Evolutionary conservation across 2,329 filamentous ascomycete genomes (phyloP).

Genomic region (Hortaea sp.): DNA sequence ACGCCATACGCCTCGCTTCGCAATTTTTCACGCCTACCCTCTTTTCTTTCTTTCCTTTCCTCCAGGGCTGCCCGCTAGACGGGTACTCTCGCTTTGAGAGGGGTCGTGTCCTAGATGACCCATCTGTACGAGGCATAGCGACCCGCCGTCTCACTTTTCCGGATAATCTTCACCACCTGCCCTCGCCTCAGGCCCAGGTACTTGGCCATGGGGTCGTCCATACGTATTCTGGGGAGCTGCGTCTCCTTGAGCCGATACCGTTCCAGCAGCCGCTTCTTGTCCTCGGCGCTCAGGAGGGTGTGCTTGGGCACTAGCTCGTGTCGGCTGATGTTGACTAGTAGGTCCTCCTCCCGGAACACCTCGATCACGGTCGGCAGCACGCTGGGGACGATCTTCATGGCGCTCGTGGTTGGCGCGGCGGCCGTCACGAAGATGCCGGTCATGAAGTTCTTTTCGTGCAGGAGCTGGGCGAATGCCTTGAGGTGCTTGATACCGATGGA

Average conservation of each 20-base stretch:
- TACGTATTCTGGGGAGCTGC: slow-evolving; percentile 83
- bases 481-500: slow-evolving; percentile 86
- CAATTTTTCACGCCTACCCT: too few relatives aligned
- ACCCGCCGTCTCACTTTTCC: slow-evolving; percentile 88
- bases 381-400: slow-evolving; percentile 73
- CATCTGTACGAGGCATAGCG: slow-evolving; percentile 91
- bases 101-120: slow-evolving; percentile 31
- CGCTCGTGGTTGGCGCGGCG: slow-evolving; percentile 72
- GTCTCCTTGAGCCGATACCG: slow-evolving; percentile 95
- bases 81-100: too few relatives aligned
- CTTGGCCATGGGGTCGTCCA: slow-evolving; percentile 82
- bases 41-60: too few relatives aligned
- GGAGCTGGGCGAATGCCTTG: slow-evolving; percentile 75
- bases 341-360: slow-evolving; percentile 89
- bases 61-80: too few relatives aligned
- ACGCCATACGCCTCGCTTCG: too few relatives aligned
- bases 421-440: slow-evolving; percentile 85
- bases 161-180: slow-evolving; percentile 96
- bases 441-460: slow-evolving; percentile 70
- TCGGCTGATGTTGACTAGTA: slow-evolving; percentile 95
- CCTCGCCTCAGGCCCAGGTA: slow-evolving; percentile 85
- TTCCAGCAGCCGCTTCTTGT: slow-evolving; percentile 76
- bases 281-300: slow-evolving; percentile 77
- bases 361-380: slow-evolving; percentile 76
- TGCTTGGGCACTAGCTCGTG: slow-evolving; percentile 95